phyloP scores from a whole-genome alignment of 2,329 filamentous ascomycete genomes.

The Periconia macrospinosa region DNA sequence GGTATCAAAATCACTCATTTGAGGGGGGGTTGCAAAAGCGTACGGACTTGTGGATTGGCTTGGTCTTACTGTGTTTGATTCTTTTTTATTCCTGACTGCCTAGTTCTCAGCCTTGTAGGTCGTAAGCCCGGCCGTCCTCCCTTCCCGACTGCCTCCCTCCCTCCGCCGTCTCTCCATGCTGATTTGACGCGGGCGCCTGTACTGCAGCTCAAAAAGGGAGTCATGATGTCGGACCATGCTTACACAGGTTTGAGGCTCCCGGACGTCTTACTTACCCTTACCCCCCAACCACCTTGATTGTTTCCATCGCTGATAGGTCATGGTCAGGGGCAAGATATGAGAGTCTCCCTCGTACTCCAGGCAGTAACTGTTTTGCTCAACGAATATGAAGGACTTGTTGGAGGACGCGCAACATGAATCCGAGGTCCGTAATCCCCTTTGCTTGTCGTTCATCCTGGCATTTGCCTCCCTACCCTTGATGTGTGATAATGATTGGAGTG shows the following conservation, averaged over 20 bases:
- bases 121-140: too few relatives aligned
- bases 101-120: constrained; percentile 10
- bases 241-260: background rate
- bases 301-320: background rate
- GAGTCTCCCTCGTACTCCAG: background rate
- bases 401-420: too few relatives aligned
- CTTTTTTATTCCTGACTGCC: constrained; percentile 7
- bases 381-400: background rate
- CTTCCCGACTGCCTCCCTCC: too few relatives aligned
- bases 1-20: constrained; percentile 3
- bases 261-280: background rate
- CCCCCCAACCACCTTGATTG: too few relatives aligned
- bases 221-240: background rate
- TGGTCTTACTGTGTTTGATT: constrained; percentile 5
- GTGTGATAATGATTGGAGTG: background rate
- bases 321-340: background rate
- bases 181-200: too few relatives aligned
- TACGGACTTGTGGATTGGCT: constrained; percentile 1
- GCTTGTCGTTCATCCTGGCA: too few relatives aligned
- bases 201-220: background rate
- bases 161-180: too few relatives aligned
- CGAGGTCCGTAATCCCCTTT: too few relatives aligned
- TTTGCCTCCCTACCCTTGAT: too few relatives aligned
- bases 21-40: background rate
- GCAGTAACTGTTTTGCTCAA: background rate